phyloP scores from a whole-genome alignment of 345 rosid genomes.

The Corchorus capsularis region DNA sequence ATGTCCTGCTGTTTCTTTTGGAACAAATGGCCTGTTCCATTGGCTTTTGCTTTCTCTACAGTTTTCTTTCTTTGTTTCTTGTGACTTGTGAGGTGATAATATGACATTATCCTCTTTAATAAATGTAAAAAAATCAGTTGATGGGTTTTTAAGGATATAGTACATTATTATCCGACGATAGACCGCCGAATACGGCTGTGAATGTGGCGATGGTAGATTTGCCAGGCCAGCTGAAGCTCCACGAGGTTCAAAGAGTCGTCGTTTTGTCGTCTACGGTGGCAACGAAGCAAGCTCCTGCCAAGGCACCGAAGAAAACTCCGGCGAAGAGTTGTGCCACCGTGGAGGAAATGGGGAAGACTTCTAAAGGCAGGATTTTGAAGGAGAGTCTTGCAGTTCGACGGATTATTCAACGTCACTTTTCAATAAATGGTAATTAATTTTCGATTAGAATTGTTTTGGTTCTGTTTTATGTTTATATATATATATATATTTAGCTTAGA shows the following conservation, averaged over 20 bases:
- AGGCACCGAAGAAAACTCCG: constrained; percentile 20
- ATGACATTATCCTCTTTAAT: no score
- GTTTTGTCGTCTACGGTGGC: constrained; percentile 10
- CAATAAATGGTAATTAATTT: constrained; percentile 48
- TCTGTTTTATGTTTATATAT: no score
- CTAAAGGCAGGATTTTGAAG: constrained; percentile 50
- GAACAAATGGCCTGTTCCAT: no score
- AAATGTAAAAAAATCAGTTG: no score
- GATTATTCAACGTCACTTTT: constrained; percentile 63
- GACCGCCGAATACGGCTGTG: constrained; percentile 19
- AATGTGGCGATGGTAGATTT: neutral
- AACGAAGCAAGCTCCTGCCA: neutral
- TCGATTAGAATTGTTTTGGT: neutral
- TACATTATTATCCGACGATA: constrained; percentile 66
- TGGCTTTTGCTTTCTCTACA: no score
- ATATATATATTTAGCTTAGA: no score
- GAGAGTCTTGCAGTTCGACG: constrained; percentile 69
- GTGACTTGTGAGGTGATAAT: no score
- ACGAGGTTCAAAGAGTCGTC: constrained; percentile 12
- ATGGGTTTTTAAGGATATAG: no score
- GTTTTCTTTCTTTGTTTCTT: no score
- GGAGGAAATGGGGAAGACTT: constrained; percentile 87
- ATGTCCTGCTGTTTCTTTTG: no score
- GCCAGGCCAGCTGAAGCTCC: constrained; percentile 7
- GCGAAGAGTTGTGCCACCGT: constrained; percentile 75